Evolutionary conservation across 2,329 filamentous ascomycete genomes (phyloP), one percentile per base, ranked within the genome.

Genomic region (Zopfia rhizophila): DNA sequence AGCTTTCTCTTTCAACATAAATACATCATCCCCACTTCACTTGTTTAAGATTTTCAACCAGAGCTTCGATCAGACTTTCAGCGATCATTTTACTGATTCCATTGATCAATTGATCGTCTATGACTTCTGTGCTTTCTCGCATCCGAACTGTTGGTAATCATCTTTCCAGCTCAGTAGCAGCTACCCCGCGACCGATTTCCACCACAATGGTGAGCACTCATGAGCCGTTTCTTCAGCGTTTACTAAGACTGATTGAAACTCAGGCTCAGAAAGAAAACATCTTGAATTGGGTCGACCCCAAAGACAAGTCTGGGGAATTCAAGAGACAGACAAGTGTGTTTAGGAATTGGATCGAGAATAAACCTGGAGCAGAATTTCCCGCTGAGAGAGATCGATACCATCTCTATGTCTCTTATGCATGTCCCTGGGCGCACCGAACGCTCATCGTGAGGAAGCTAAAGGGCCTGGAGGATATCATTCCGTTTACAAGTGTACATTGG

Each of bases 341-440:
- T 75, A 86, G 94, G 48, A 84, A 88, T 71, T 89, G 78, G 72
- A 89, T 96, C 71, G 90, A 88, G 22, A 83, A 81, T 53, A 83
- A 90, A 59, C 74, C 84, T 1, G 86, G 83, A 29, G 87, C 90
- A 4, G 75, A 86, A 70, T 97, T 91, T 60, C 89, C 91, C 4
- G 83, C 91, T 1, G 93, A 97, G 75, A 90, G 90, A 75, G 90
- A 83, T 40, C 83, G 94, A 44, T 99, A 99, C 72, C 94, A 99
- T 75, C 84, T 99, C 61, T 99, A 93, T 69, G 88, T 96, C 58
- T 93, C 88, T 63, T 96, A 96, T 73, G 92, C 92, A 5, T 97
- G 92, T 73, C 92, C 92, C 3, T 97, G 92, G 92, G 92, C 93
- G 4, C 90, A 91, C 66, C 87, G 94, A 30, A 88, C 91, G 0